A percentile compares a stretch with the other conserved stretches of the same genome.
These are phyloP conservation scores for Hymenoscyphus albidus DNA, from an alignment of 2,329 filamentous ascomycete species.

Conservation along the genomic window DNA sequence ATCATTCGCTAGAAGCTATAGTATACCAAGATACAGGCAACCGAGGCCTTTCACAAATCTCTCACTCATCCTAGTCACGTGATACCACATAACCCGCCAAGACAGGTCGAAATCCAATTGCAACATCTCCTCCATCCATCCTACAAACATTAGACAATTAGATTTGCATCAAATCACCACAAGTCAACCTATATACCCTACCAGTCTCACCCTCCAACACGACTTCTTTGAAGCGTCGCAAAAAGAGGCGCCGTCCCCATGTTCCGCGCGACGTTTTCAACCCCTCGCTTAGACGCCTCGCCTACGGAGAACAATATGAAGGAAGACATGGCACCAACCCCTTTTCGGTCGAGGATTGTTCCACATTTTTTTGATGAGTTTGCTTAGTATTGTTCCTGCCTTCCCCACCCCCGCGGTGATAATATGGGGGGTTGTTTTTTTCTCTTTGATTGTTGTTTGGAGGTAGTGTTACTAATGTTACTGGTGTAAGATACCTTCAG, in stretches of 20 bases:
- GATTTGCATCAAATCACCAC: background rate
- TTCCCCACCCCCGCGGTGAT: conserved; percentile 7
- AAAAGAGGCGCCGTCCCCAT: background rate
- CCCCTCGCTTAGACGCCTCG: conserved; percentile 4
- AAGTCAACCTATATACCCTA: background rate
- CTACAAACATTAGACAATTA: no score
- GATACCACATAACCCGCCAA: no score
- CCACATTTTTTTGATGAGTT: background rate
- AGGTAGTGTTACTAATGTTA: no score
- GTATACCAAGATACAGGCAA: no score
- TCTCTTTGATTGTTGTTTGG: no score
- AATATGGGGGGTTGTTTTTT: conserved; percentile 16
- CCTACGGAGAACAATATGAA: conserved; percentile 29
- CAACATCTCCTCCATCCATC: no score
- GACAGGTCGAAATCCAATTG: no score
- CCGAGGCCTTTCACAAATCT: no score
- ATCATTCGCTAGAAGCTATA: no score
- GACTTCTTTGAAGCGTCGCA: conserved; percentile 1
- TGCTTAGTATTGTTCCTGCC: conserved; percentile 19
- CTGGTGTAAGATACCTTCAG: no score
- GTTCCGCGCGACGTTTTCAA: background rate
- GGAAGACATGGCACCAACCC: conserved; percentile 8
- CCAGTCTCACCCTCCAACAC: background rate
- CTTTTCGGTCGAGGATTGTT: conserved; percentile 11
- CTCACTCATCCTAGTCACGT: no score